Percentiles rank a stretch among this genome's conserved stretches.
These are phyloP conservation scores for Sporobolomyces phaffii DNA, from an alignment of 768 basidiomycete species.

Conservation along the genomic window DNA sequence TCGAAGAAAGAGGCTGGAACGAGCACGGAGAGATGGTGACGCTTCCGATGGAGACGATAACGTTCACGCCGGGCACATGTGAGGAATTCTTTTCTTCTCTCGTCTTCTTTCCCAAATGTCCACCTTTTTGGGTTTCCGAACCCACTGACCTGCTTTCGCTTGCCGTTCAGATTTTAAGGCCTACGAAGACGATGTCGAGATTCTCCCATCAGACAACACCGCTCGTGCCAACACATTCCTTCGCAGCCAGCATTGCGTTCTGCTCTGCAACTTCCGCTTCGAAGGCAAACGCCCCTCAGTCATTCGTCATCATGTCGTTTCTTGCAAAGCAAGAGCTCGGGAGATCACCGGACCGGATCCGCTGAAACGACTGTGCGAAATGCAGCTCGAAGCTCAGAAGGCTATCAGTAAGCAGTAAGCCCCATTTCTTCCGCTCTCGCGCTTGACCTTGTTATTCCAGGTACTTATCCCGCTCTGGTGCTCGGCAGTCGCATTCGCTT, in stretches of 20 bases:
- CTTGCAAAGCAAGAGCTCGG: slow-evolving; percentile 16
- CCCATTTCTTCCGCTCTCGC: background rate
- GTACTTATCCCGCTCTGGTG: too few species aligned
- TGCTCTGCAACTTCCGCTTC: slow-evolving; percentile 22
- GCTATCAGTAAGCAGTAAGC: background rate
- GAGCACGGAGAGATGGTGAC: background rate
- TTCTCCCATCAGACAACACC: slow-evolving; percentile 17
- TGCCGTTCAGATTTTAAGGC: background rate
- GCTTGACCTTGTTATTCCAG: too few species aligned
- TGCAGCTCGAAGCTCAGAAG: slow-evolving; percentile 28
- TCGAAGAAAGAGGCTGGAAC: background rate
- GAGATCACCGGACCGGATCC: slow-evolving; percentile 2
- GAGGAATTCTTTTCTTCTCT: background rate
- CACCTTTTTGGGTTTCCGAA: too few species aligned
- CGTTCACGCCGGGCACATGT: slow-evolving; percentile 10
- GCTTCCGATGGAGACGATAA: background rate
- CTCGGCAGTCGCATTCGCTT: too few species aligned
- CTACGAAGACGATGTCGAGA: slow-evolving; percentile 14
- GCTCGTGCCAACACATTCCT: slow-evolving; percentile 18
- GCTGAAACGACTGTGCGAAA: slow-evolving; percentile 26
- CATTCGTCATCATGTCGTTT: slow-evolving; percentile 29
- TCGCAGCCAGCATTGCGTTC: slow-evolving; percentile 19
- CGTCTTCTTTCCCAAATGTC: too few species aligned
- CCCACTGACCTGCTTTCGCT: background rate
- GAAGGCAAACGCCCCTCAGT: slow-evolving; percentile 22